Percentiles rank a stretch among this genome's conserved stretches.
Evolutionary conservation across 2,329 filamentous ascomycete genomes (phyloP).

Genomic region (Fusarium humuli): DNA sequence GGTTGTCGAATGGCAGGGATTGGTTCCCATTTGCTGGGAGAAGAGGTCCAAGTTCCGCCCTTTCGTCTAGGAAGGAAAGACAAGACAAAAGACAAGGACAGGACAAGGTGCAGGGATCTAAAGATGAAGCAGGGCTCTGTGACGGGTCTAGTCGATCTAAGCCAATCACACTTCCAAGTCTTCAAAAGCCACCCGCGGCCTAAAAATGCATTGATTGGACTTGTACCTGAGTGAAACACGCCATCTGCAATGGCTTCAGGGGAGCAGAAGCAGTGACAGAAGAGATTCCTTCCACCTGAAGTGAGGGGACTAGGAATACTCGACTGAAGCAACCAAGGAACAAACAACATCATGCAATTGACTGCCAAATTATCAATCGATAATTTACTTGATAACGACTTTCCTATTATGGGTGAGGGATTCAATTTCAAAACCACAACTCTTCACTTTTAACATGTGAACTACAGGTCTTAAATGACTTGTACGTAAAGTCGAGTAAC

Average conservation of each 20-base stretch:
- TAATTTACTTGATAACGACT: not conserved
- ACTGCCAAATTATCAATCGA: constrained; percentile 7
- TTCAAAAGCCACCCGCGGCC: constrained; percentile 39
- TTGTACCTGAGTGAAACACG: constrained; percentile 44
- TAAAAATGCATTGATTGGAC: constrained; percentile 35
- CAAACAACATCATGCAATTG: constrained; percentile 7
- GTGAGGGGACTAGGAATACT: constrained; percentile 7
- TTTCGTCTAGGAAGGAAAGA: not conserved
- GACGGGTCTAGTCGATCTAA: constrained; percentile 17
- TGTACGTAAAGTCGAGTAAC: constrained; percentile 10
- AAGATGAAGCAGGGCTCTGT: constrained; percentile 32
- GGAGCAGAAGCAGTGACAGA: constrained; percentile 15
- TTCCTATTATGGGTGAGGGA: not conserved
- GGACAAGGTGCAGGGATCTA: not conserved
- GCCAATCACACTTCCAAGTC: constrained; percentile 32
- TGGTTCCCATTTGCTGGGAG: constrained; percentile 20
- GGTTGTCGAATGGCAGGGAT: constrained; percentile 29
- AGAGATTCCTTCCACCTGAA: constrained; percentile 5
- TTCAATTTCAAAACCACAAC: not conserved
- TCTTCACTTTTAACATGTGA: constrained; percentile 7
- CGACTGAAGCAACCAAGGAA: constrained; percentile 15
- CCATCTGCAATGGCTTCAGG: constrained; percentile 33
- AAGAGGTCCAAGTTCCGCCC: not conserved
- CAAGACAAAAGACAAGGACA: not conserved
- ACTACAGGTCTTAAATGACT: not conserved